Percentiles rank a stretch among this genome's conserved stretches.
Conservation (phyloP, 2,329 filamentous ascomycete genomes). For the Helotiales sp. region DNA sequence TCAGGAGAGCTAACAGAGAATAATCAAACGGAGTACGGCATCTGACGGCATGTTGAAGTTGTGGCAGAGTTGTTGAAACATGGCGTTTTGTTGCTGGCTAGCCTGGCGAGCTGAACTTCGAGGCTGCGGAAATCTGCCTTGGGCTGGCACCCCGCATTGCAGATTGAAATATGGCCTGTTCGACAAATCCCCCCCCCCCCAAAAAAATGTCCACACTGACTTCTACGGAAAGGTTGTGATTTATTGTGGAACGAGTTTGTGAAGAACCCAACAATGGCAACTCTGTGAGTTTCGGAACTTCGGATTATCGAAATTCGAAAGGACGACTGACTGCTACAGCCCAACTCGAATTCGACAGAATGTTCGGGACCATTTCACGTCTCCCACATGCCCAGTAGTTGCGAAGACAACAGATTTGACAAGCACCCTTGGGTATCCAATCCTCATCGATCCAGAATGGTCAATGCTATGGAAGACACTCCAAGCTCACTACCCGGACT, state of each 20-base stretch:
- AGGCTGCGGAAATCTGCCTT: not conserved
- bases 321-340: conserved; percentile 14
- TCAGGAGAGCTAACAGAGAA: too few species aligned
- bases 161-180: not conserved
- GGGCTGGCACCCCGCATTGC: not conserved
- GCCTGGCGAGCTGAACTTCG: not conserved
- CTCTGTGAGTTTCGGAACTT: conserved; percentile 7
- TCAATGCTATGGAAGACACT: conserved; percentile 48
- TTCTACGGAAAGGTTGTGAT: not conserved
- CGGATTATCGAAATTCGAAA: not conserved
- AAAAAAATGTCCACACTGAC: not conserved
- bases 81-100: conserved; percentile 5
- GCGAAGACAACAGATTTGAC: conserved; percentile 17
- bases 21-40: not conserved
- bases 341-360: conserved; percentile 31
- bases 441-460: conserved; percentile 52
- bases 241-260: not conserved
- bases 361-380: conserved; percentile 30
- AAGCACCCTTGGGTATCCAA: conserved; percentile 47
- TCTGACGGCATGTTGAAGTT: not conserved
- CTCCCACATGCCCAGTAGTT: conserved; percentile 18
- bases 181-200: not conserved
- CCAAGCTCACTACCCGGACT: conserved; percentile 48
- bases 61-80: not conserved
- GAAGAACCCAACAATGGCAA: not conserved